These are phyloP conservation scores for Geotrichum siamense DNA, from an alignment of 1,139 yeast genomes.

Conservation along the genomic window DNA sequence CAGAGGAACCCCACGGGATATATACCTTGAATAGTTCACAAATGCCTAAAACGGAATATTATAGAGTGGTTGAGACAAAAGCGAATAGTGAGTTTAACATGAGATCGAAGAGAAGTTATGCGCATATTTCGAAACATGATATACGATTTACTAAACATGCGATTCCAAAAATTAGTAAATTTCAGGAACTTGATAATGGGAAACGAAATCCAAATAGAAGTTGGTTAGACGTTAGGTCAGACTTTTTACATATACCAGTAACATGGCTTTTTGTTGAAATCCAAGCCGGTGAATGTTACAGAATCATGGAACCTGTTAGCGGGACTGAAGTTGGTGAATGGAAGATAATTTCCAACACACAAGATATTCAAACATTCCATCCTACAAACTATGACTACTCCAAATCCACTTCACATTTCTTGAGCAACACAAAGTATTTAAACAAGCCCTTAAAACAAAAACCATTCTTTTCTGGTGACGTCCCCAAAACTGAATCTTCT, in stretches of 20 bases:
- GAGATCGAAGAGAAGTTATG: too few relatives aligned
- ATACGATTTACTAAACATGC: neutral
- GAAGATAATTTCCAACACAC: neutral
- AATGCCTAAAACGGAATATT: neutral
- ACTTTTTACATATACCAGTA: conserved; percentile 1
- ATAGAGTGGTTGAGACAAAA: too few relatives aligned
- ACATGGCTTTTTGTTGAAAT: conserved; percentile 5
- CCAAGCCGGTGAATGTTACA: neutral
- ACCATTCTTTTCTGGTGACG: conserved; percentile 3
- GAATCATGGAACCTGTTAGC: conserved; percentile 1
- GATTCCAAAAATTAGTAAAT: neutral
- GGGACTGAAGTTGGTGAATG: conserved; percentile 1
- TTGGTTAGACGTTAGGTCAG: too few relatives aligned
- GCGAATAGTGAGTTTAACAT: too few relatives aligned
- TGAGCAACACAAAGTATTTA: neutral
- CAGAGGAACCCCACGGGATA: too few relatives aligned
- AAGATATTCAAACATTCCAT: neutral
- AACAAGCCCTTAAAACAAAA: neutral
- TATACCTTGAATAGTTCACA: neutral
- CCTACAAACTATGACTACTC: neutral
- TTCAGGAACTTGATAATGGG: too few relatives aligned
- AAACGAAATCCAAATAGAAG: too few relatives aligned
- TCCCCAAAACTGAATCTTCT: neutral
- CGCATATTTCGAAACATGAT: conserved; percentile 3
- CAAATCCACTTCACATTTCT: neutral